These are phyloP conservation scores for Marchantia polymorpha DNA, from an alignment of 225 moss, liverwort and hornwort genomes.

Conservation along the genomic window DNA sequence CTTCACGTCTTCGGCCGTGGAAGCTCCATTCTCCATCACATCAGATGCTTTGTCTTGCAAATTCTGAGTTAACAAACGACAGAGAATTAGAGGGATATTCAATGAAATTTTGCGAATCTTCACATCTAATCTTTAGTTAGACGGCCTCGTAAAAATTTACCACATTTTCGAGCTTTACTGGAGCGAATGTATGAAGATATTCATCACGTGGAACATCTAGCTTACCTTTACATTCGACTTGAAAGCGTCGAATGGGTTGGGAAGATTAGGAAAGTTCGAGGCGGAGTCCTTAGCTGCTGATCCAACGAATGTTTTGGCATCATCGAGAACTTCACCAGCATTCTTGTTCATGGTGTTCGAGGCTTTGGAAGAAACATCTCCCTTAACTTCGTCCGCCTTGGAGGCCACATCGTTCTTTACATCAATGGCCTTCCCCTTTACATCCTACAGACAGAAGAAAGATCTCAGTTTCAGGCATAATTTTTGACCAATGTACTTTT, in stretches of 20 bases:
- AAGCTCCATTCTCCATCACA: not conserved
- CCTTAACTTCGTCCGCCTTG: not conserved
- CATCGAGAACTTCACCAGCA: constrained; percentile 31
- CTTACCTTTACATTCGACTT: not conserved
- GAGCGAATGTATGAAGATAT: too few relatives aligned
- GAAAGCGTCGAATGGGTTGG: constrained; percentile 1
- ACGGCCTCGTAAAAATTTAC: too few relatives aligned
- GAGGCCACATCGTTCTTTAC: constrained; percentile 1
- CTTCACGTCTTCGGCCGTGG: not conserved
- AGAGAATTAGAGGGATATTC: too few relatives aligned
- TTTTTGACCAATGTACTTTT: not conserved
- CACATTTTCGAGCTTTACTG: too few relatives aligned
- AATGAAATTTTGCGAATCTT: too few relatives aligned
- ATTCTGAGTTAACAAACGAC: not conserved
- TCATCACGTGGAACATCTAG: too few relatives aligned
- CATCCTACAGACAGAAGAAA: not conserved
- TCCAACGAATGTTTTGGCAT: constrained; percentile 26
- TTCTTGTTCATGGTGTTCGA: constrained; percentile 33
- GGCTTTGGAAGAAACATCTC: constrained; percentile 1
- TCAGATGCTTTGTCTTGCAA: not conserved
- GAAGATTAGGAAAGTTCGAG: not conserved
- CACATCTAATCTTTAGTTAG: too few relatives aligned
- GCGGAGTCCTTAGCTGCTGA: constrained; percentile 27
- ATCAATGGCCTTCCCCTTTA: not conserved
- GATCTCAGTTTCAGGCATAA: not conserved